Percentiles rank a stretch among this genome's conserved stretches.
phyloP scores from a whole-genome alignment of 768 basidiomycete species.

The Clitopilus hobsonii region DNA sequence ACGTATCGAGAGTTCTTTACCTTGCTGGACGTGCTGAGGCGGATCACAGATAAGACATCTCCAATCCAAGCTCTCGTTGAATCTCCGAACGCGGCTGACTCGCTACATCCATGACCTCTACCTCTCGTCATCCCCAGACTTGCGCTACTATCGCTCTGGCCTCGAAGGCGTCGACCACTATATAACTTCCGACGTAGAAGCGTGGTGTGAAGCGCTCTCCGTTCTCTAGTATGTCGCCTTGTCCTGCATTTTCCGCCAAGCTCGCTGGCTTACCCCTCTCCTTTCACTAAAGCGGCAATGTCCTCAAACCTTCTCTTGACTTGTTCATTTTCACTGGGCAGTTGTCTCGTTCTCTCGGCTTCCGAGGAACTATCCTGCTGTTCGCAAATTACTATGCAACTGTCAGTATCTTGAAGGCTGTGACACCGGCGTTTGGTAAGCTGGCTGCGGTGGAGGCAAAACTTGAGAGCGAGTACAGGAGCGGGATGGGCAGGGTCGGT shows the following conservation, averaged over 20 bases:
- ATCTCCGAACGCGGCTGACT: slow-evolving; percentile 81
- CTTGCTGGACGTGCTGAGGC: background rate
- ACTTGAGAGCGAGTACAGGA: slow-evolving; percentile 87
- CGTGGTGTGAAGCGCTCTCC: slow-evolving; percentile 82
- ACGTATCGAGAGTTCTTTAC: slow-evolving; percentile 6
- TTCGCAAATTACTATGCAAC: slow-evolving; percentile 87
- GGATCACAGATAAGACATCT: slow-evolving; percentile 73
- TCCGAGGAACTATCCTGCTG: slow-evolving; percentile 76
- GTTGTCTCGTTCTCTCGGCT: slow-evolving; percentile 79
- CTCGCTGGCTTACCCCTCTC: background rate
- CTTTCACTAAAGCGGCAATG: slow-evolving; percentile 72
- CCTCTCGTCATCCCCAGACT: slow-evolving; percentile 65
- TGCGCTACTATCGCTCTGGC: slow-evolving; percentile 63
- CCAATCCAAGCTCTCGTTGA: slow-evolving; percentile 79
- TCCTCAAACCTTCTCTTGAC: slow-evolving; percentile 90
- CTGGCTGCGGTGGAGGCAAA: slow-evolving; percentile 85
- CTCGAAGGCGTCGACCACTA: slow-evolving; percentile 86
- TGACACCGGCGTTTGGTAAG: slow-evolving; percentile 89
- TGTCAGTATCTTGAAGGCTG: slow-evolving; percentile 72
- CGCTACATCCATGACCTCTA: slow-evolving; percentile 92
- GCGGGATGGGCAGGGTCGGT: slow-evolving; percentile 80
- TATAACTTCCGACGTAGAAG: slow-evolving; percentile 87
- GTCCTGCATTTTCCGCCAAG: background rate
- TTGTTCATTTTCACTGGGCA: slow-evolving; percentile 90
- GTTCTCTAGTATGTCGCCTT: slow-evolving; percentile 77